These are phyloP conservation scores for Macrotyloma uniflorum DNA, from an alignment of 306 rosid species.

Conservation along the genomic window DNA sequence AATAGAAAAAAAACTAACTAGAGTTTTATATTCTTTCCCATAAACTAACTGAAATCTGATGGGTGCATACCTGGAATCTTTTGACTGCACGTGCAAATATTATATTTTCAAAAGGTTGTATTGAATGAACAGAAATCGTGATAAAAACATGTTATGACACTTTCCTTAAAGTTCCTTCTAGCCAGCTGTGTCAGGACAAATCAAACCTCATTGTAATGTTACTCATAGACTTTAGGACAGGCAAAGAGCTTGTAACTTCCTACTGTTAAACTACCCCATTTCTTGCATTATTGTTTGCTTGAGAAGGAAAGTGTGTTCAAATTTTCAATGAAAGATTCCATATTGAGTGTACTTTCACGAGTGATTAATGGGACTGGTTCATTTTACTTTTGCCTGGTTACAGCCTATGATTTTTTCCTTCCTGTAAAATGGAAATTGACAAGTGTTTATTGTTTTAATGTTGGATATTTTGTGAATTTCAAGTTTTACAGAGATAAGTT, in stretches of 20 bases:
- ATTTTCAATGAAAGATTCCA: not conserved
- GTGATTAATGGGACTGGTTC: not conserved
- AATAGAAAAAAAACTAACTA: slow-evolving; percentile 36
- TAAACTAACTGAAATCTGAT: slow-evolving; percentile 50
- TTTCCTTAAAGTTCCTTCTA: slow-evolving; percentile 31
- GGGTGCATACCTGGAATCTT: slow-evolving; percentile 47
- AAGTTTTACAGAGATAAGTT: too few species aligned
- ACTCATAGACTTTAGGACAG: not conserved
- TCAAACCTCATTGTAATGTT: not conserved
- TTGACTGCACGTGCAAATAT: slow-evolving; percentile 45
- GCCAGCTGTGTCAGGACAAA: slow-evolving; percentile 5
- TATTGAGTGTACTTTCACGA: not conserved
- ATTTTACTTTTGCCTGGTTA: not conserved
- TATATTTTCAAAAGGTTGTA: slow-evolving; percentile 2
- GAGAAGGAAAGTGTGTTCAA: not conserved
- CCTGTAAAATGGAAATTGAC: not conserved
- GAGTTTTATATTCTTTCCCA: slow-evolving; percentile 35
- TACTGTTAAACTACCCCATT: not conserved
- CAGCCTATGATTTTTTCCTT: not conserved
- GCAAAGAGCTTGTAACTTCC: not conserved
- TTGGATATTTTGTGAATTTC: too few species aligned
- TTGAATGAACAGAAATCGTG: slow-evolving; percentile 34
- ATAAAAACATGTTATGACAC: slow-evolving; percentile 22
- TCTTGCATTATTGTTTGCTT: not conserved
- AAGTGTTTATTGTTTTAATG: not conserved